Percentiles rank a stretch among this genome's conserved stretches.
Evolutionary conservation across 2,329 filamentous ascomycete genomes (phyloP).

Genomic region (Didymosphaeria variabile): DNA sequence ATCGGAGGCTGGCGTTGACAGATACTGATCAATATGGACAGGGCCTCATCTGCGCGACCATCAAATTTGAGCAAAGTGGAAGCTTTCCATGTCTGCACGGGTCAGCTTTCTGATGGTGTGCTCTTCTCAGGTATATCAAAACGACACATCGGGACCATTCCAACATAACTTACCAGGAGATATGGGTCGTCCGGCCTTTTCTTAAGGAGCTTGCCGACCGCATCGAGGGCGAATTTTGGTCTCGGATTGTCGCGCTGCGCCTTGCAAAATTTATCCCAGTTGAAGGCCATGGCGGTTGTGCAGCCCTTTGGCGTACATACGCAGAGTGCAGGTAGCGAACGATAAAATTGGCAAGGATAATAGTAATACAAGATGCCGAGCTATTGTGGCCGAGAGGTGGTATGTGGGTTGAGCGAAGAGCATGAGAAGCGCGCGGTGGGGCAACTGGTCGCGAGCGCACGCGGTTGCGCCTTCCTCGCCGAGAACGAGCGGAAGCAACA

Average conservation of each 20-base stretch:
- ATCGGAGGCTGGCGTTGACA: slow-evolving; percentile 34
- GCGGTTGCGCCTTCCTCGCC: slow-evolving; percentile 18
- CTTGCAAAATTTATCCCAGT: slow-evolving; percentile 47
- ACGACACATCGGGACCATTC: slow-evolving; percentile 15
- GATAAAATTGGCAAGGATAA: neutral
- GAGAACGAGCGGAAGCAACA: neutral
- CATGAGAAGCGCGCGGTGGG: neutral
- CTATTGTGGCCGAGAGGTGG: slow-evolving; percentile 5
- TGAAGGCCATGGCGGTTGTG: slow-evolving; percentile 39
- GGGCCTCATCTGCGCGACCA: slow-evolving; percentile 19
- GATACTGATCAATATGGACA: slow-evolving; percentile 26
- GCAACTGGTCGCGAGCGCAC: slow-evolving; percentile 15
- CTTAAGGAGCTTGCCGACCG: slow-evolving; percentile 46
- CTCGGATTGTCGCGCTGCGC: slow-evolving; percentile 44
- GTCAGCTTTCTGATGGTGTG: neutral
- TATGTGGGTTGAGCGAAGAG: slow-evolving; percentile 10
- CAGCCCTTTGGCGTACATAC: neutral
- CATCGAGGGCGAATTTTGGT: slow-evolving; percentile 45
- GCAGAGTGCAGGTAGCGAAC: neutral
- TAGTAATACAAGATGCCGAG: slow-evolving; percentile 5
- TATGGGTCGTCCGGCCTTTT: slow-evolving; percentile 49
- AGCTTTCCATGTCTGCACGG: slow-evolving; percentile 42
- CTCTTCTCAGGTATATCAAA: neutral
- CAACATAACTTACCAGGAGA: slow-evolving; percentile 32
- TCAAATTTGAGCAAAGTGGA: slow-evolving; percentile 34